Evolutionary conservation across 139 green algal genomes (phyloP).

Genomic region (Closterium sp.): DNA sequence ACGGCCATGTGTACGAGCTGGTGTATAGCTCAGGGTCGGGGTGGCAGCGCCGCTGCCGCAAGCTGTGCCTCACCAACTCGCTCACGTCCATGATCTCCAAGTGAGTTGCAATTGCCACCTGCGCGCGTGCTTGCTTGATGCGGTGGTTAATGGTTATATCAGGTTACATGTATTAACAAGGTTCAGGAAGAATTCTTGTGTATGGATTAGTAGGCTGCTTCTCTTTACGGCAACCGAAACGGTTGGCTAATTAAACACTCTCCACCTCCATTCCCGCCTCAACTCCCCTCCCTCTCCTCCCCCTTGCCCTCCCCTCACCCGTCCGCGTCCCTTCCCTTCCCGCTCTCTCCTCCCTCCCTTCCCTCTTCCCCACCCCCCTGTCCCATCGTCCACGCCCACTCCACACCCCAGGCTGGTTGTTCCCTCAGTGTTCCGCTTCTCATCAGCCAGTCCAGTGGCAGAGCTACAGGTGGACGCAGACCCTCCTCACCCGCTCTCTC

Average conservation of each 20-base stretch:
- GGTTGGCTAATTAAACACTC: no score
- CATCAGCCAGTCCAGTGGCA: constrained; percentile 60
- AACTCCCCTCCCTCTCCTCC: neutral
- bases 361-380: neutral
- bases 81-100: constrained; percentile 43
- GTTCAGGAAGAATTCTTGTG: no score
- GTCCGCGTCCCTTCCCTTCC: neutral
- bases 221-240: neutral
- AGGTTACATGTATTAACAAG: no score
- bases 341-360: neutral
- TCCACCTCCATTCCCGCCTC: neutral
- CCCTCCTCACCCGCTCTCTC: neutral
- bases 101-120: neutral
- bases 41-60: constrained; percentile 76
- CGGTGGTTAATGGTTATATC: no score
- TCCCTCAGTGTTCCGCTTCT: constrained; percentile 64
- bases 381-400: neutral
- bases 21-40: constrained; percentile 67
- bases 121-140: neutral
- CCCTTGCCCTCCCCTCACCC: neutral
- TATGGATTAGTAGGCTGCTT: neutral
- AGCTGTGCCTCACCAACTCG: constrained; percentile 54
- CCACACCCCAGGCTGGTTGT: constrained; percentile 46
- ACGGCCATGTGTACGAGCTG: constrained; percentile 93
- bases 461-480: constrained; percentile 76